phyloP scores from a whole-genome alignment of 441 rosid species.

The Populus hybrid region DNA sequence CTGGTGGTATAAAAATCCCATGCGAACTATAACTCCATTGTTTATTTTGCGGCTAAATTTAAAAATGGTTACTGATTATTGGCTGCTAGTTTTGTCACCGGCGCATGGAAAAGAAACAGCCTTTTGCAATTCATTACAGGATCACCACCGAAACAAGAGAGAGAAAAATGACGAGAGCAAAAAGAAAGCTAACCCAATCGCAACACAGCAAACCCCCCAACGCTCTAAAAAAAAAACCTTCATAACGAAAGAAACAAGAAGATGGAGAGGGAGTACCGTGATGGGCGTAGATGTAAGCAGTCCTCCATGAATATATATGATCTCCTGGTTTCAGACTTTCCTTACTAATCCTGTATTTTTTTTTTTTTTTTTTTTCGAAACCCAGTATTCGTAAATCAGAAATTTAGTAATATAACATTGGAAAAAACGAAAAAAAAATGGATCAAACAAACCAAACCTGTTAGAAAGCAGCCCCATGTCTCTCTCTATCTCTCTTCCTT shows the following conservation, averaged over 20 bases:
- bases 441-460: conserved; percentile 59
- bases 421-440: not conserved
- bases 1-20: too few relatives aligned
- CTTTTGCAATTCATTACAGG: too few relatives aligned
- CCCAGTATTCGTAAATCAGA: not conserved
- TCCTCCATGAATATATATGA: conserved; percentile 72
- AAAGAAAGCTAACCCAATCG: not conserved
- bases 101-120: too few relatives aligned
- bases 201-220: not conserved
- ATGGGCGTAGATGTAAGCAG: conserved; percentile 68
- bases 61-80: too few relatives aligned
- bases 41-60: too few relatives aligned
- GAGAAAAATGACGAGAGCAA: not conserved
- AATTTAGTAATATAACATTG: not conserved
- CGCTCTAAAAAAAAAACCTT: too few relatives aligned
- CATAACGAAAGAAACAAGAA: not conserved
- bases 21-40: too few relatives aligned
- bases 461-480: conserved; percentile 84
- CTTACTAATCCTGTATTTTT: conserved; percentile 38
- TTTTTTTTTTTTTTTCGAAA: not conserved
- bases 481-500: not conserved
- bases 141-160: not conserved
- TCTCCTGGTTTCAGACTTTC: conserved; percentile 59
- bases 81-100: too few relatives aligned
- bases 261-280: conserved; percentile 38